A percentile compares a stretch with the other conserved stretches of the same genome.
Evolutionary conservation across 768 basidiomycete species (phyloP).

Genomic region (Tulasnella sp.): DNA sequence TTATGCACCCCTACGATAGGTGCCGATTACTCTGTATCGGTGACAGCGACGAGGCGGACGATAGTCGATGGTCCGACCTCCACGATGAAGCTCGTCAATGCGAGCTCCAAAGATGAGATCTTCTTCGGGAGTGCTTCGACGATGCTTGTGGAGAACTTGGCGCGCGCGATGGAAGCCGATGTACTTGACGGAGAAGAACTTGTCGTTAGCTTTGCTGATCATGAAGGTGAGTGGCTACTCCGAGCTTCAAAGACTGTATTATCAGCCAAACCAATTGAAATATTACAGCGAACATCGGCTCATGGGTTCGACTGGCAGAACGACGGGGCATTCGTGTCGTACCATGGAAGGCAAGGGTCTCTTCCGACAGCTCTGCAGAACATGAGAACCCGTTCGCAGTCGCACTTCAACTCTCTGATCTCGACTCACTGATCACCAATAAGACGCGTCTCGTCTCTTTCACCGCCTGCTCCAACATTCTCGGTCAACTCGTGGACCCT

Average conservation of each 20-base stretch:
- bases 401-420: slow-evolving; percentile 40
- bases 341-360: slow-evolving; percentile 42
- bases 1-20: slow-evolving; percentile 23
- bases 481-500: slow-evolving; percentile 56
- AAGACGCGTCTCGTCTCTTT: slow-evolving; percentile 66
- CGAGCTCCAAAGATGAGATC: slow-evolving; percentile 49
- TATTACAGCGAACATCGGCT: slow-evolving; percentile 53
- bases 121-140: slow-evolving; percentile 60
- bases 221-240: slow-evolving; percentile 46
- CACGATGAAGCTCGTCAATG: slow-evolving; percentile 54
- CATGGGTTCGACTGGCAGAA: slow-evolving; percentile 65
- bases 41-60: slow-evolving; percentile 39
- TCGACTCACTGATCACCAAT: slow-evolving; percentile 49
- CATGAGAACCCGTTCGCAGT: slow-evolving; percentile 55
- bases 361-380: slow-evolving; percentile 30
- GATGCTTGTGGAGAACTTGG: slow-evolving; percentile 56
- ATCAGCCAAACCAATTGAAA: too few species aligned
- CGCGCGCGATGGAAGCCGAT: slow-evolving; percentile 46
- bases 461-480: slow-evolving; percentile 64
- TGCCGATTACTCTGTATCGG: slow-evolving; percentile 55
- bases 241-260: neutral
- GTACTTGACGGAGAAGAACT: slow-evolving; percentile 58
- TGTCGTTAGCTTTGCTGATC: slow-evolving; percentile 59
- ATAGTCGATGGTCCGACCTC: slow-evolving; percentile 39
- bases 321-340: slow-evolving; percentile 46